Evolutionary conservation across 805 yeast species (phyloP).

Genomic region (Ogataea pilisensis): DNA sequence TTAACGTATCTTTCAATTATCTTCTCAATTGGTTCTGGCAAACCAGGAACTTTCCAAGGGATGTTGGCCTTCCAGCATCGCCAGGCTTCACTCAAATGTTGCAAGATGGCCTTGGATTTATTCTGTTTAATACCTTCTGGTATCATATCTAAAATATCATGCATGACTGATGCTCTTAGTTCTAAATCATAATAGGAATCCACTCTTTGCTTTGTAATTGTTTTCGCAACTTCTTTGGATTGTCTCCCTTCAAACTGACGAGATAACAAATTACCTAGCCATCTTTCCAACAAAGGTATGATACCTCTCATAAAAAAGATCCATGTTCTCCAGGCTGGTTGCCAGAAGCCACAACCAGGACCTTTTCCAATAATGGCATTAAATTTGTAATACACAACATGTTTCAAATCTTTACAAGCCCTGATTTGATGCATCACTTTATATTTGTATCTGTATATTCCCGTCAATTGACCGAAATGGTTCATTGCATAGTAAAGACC

Average conservation of each 20-base stretch:
- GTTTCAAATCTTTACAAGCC: slow-evolving; percentile 93
- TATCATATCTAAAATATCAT: slow-evolving; percentile 93
- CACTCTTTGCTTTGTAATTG: slow-evolving; percentile 91
- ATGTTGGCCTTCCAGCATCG: slow-evolving; percentile 99
- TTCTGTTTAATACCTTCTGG: slow-evolving; percentile 90
- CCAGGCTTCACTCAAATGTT: slow-evolving; percentile 98
- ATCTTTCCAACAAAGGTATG: slow-evolving; percentile 85
- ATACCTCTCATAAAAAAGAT: slow-evolving; percentile 85
- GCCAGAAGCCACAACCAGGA: slow-evolving; percentile 99
- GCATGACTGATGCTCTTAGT: slow-evolving; percentile 89
- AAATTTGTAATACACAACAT: slow-evolving; percentile 80
- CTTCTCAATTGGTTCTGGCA: slow-evolving; percentile 85
- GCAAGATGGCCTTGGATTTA: slow-evolving; percentile 81
- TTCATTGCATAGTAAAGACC: slow-evolving; percentile 86
- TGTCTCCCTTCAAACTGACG: slow-evolving; percentile 96
- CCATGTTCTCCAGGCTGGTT: slow-evolving; percentile 99
- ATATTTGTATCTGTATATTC: slow-evolving; percentile 94
- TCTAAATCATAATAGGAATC: slow-evolving; percentile 95
- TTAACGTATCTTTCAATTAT: slow-evolving; percentile 86
- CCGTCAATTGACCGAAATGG: slow-evolving; percentile 94
- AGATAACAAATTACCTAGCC: slow-evolving; percentile 88
- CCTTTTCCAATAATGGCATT: slow-evolving; percentile 90
- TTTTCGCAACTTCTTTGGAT: slow-evolving; percentile 86
- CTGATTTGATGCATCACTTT: slow-evolving; percentile 98
- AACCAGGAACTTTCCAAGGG: slow-evolving; percentile 96